These are phyloP conservation scores for Ambrosiella xylebori DNA, from an alignment of 2,329 filamentous ascomycete genomes.

Conservation along the genomic window DNA sequence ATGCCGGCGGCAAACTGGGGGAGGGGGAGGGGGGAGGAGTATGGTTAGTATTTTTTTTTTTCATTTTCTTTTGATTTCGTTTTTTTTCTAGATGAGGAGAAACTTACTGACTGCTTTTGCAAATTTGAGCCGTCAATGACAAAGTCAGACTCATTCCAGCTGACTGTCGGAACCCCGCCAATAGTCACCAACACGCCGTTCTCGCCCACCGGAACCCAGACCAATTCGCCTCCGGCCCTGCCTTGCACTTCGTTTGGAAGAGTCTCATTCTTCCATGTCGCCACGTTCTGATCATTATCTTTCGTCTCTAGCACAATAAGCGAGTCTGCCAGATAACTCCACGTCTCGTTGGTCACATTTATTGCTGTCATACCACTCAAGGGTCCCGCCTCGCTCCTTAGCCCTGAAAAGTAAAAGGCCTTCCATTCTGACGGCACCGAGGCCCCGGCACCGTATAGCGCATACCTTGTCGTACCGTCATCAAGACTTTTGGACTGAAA, in stretches of 20 bases:
- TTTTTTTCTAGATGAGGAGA: not conserved
- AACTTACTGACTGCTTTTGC: not conserved
- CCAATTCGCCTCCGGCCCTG: constrained; percentile 46
- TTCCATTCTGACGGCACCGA: constrained; percentile 53
- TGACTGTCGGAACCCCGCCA: constrained; percentile 52
- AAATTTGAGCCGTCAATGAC: constrained; percentile 19
- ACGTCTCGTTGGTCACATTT: not conserved
- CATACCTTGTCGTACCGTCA: constrained; percentile 36
- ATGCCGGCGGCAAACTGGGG: constrained; percentile 37
- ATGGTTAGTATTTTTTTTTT: no score
- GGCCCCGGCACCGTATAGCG: constrained; percentile 46
- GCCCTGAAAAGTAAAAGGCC: constrained; percentile 54
- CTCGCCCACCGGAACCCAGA: constrained; percentile 62
- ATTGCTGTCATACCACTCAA: constrained; percentile 26
- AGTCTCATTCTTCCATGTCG: constrained; percentile 40
- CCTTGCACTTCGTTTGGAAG: constrained; percentile 32
- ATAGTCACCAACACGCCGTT: constrained; percentile 63
- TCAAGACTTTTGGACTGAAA: constrained; percentile 28
- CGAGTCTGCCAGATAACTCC: constrained; percentile 29
- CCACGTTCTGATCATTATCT: constrained; percentile 31
- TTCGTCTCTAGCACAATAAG: constrained; percentile 39
- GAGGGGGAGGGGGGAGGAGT: not conserved
- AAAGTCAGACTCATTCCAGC: constrained; percentile 21
- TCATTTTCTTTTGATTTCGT: not conserved
- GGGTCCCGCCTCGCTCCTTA: constrained; percentile 33